Evolutionary conservation across 2,329 filamentous ascomycete species (phyloP).

Genomic region (Penicillium concentricum): DNA sequence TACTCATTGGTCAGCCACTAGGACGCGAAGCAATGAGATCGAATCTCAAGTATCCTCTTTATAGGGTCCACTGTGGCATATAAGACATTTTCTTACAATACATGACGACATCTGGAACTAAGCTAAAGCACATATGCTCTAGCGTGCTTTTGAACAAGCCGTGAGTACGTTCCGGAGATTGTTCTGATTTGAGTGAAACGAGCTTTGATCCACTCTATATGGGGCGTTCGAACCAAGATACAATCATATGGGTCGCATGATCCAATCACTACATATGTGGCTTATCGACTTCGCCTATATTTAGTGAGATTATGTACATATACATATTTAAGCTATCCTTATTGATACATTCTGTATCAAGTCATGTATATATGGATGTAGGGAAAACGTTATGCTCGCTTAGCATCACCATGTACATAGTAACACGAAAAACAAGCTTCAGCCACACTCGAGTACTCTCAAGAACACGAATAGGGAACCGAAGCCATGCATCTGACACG

Average conservation of each 20-base stretch:
- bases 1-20: not conserved
- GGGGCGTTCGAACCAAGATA: not conserved
- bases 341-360: not conserved
- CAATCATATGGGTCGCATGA: not conserved
- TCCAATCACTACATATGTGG: not conserved
- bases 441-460: not conserved
- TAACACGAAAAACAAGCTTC: not conserved
- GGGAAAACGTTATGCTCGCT: not conserved
- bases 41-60: not conserved
- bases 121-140: not conserved
- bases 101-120: not conserved
- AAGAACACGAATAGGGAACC: not conserved
- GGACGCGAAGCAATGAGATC: not conserved
- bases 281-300: not conserved
- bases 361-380: not conserved
- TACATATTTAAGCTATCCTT: not conserved
- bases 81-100: not conserved
- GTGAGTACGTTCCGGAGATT: not conserved
- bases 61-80: not conserved
- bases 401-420: not conserved
- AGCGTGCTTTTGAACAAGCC: not conserved
- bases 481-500: not conserved
- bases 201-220: not conserved
- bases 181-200: not conserved
- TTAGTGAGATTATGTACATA: not conserved